Evolutionary conservation across 768 basidiomycete species (phyloP), one percentile per base, ranked within the genome.

Genomic region (Leccinum variicolor): DNA sequence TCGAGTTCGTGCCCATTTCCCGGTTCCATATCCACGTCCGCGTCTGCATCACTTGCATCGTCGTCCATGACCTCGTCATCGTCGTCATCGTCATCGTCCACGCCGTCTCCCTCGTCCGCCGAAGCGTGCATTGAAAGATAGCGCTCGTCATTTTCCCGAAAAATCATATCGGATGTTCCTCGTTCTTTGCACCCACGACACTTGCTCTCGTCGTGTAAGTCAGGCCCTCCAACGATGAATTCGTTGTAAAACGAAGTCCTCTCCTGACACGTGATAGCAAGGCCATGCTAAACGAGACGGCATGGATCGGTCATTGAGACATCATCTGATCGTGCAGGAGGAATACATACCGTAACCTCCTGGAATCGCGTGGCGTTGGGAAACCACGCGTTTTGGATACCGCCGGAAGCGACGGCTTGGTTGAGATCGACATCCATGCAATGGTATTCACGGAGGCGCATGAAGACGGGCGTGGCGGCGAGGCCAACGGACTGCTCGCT

Each of bases 381-480:
- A 63, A 78, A 63, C 78, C 80, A 81, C 26, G 73, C 80, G 10
- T 76, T 72, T 47, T 70, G 61, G n/a, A 79, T 61, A 25, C 76
- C 72, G 43, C 79, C 79, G 23, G 69, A 57, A 10, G 61, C 41
- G 3, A 57, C 66, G 2, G 73, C 76, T 31, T 61, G 66, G 51
- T 67, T 73, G 17, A 81, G 78, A 1, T 50, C 39, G 51, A 69
- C 54, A 43, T 81, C 72, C 64, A 77, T 71, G 59, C 77, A 78
- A 52, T 78, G 74, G 52, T 81, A 82, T 66, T 90, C 88, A 45
- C 73, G 70, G 25, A 89, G 69, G 11, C 83, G 77, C 73, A 89
- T 76, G 65, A 79, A 87, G 36, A 87, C 61, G 4, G 86, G 86
- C 23, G 76, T 72, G 56, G 77, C 78, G 5, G 71, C 73, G 33